Base-by-base conservation (phyloP, 2,329 filamentous ascomycete genomes). In the Pseudocercospora fuligena region DNA sequence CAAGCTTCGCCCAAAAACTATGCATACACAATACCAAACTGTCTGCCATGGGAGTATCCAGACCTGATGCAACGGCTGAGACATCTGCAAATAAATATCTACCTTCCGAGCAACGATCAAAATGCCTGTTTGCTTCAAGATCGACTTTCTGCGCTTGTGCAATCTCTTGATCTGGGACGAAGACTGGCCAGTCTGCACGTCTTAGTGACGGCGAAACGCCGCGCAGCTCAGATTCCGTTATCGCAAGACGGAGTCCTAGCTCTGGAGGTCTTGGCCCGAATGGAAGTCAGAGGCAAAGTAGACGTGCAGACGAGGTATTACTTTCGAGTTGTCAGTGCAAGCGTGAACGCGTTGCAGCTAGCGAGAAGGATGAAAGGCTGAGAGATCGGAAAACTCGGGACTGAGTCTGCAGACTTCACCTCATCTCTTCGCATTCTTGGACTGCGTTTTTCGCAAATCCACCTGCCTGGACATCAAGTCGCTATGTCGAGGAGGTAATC, bases 21-120 rank as follows among this genome's bases (percentile, higher is more conserved):
- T 43, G 40, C 40, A n/a, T 43, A 43, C 14, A 43, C 16, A 16
- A 43, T 43, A n/a, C 16, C 40, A 5, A 43, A 43, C 8, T 60
- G 57, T 23, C 60, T 73, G 7, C 72, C 72, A 2, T 74, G 71
- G 71, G 57, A 67, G n/a, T 73, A 71, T 16, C 69, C 70, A 1
- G 19, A 56, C n/a, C 58, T 70, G 36, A 23, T 69, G 49, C 16
- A 62, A 27, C 66, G 69, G n/a, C 57, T 74, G 1, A 31, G 71
- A 8, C 65, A 61, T 66, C 53, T 73, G 2, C 64, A 69, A 8
- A 54, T 74, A 12, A 72, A 73, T 27, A 51, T 74, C 5, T 70
- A 69, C 31, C 21, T 71, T 7, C 72, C 71, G 1, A 60, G 25
- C 3, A 21, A 63, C 1, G 66, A 69, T 8, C 49, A 60, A 2